phyloP scores from a whole-genome alignment of 768 basidiomycete genomes.

The Rhodosporidiobolus sp. region DNA sequence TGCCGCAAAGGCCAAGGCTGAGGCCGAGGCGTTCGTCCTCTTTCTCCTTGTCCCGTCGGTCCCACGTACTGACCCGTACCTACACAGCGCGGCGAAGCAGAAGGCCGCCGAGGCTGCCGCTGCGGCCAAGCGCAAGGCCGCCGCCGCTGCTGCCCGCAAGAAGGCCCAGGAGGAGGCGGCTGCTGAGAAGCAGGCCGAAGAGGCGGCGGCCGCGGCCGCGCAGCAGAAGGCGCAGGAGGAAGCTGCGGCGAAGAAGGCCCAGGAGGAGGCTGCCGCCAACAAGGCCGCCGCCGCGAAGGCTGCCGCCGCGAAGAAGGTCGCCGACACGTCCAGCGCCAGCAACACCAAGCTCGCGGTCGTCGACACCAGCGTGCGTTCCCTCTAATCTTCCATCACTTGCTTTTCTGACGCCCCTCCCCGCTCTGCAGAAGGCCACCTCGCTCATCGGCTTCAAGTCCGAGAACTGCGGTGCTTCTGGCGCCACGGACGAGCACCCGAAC shows the following conservation, averaged over 20 bases:
- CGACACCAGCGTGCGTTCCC: background rate
- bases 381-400: background rate
- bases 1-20: background rate
- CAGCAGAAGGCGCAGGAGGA: background rate
- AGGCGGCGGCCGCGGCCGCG: background rate
- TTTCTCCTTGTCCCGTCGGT: background rate
- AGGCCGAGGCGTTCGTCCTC: background rate
- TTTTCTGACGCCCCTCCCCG: no score
- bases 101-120: background rate
- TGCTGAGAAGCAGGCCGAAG: constrained; percentile 1
- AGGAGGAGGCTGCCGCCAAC: background rate
- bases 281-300: background rate
- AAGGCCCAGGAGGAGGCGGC: background rate
- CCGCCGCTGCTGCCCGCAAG: background rate
- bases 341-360: background rate
- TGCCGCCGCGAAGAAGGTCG: background rate
- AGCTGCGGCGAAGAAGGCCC: background rate
- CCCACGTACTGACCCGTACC: background rate
- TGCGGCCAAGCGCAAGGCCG: background rate
- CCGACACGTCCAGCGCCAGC: background rate
- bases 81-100: background rate
- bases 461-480: constrained; percentile 32
- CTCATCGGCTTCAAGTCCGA: constrained; percentile 25
- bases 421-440: constrained; percentile 1
- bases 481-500: constrained; percentile 28